These are phyloP conservation scores for Purshia tridentata DNA, from an alignment of 306 rosid genomes.

Conservation along the genomic window DNA sequence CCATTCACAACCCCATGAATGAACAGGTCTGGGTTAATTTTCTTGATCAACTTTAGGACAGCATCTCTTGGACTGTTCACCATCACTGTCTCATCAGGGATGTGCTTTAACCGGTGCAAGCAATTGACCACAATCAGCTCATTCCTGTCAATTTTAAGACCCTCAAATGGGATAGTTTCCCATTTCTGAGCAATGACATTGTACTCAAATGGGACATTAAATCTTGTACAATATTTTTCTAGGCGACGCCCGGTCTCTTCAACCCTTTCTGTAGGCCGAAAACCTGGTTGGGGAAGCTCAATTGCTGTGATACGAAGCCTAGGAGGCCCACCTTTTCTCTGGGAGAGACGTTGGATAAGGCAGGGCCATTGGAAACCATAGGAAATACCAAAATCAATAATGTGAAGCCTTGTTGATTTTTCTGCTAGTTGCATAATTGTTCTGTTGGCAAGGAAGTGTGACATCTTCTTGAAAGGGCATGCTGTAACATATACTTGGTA, in stretches of 20 bases:
- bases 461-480: conserved; percentile 42
- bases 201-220: conserved; percentile 38
- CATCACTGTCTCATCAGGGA: conserved; percentile 34
- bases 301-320: conserved; percentile 39
- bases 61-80: conserved; percentile 29
- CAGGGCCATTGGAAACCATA: conserved; percentile 58
- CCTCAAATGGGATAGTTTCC: conserved; percentile 32
- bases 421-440: conserved; percentile 31
- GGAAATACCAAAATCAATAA: conserved; percentile 45
- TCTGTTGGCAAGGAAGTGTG: conserved; percentile 33
- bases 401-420: conserved; percentile 37
- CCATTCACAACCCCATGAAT: conserved; percentile 32
- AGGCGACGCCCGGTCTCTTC: conserved; percentile 39
- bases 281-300: conserved; percentile 51
- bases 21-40: conserved; percentile 28
- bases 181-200: conserved; percentile 48
- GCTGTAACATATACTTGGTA: conserved; percentile 35
- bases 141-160: conserved; percentile 25
- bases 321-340: conserved; percentile 41
- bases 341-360: conserved; percentile 41
- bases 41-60: conserved; percentile 34
- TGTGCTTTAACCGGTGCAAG: conserved; percentile 25
- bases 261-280: conserved; percentile 35
- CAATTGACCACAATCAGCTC: conserved; percentile 32
- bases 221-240: conserved; percentile 34